Conservation (phyloP, 495 filamentous ascomycete species). For the Antarctomyces pellizariae region DNA sequence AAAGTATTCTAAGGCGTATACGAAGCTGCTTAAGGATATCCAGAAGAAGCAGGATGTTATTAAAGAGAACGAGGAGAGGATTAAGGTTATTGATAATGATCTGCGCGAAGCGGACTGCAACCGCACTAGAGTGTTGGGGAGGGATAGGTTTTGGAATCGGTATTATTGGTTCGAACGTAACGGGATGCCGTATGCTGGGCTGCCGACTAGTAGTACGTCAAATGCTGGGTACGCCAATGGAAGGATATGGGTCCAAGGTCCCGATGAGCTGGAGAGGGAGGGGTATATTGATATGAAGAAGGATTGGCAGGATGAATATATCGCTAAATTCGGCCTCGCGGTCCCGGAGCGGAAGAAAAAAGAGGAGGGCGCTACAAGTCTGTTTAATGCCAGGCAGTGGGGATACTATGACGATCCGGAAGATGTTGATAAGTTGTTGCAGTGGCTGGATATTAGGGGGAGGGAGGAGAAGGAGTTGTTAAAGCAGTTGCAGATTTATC, state of each 20-base stretch:
- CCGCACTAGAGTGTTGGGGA: constrained; percentile 67
- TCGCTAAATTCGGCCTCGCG: constrained; percentile 46
- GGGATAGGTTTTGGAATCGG: constrained; percentile 90
- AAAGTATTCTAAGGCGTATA: constrained; percentile 66
- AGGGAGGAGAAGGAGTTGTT: constrained; percentile 60
- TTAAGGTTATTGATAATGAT: constrained; percentile 67
- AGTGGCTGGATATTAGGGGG: constrained; percentile 73
- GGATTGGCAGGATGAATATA: constrained; percentile 40
- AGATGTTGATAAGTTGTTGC: constrained; percentile 50
- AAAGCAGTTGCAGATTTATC: constrained; percentile 62
- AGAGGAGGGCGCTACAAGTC: constrained; percentile 66
- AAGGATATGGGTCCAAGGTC: constrained; percentile 87
- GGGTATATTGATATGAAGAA: constrained; percentile 51
- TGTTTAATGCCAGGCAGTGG: constrained; percentile 64
- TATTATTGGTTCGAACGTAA: constrained; percentile 99
- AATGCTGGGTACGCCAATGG: constrained; percentile 79
- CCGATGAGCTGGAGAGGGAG: constrained; percentile 65
- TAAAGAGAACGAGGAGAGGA: constrained; percentile 58
- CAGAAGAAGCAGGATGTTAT: constrained; percentile 62
- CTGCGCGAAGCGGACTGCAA: constrained; percentile 83
- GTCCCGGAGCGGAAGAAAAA: constrained; percentile 63
- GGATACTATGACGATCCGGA: constrained; percentile 70
- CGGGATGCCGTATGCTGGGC: constrained; percentile 83
- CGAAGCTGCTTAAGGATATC: constrained; percentile 69
- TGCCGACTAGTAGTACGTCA: constrained; percentile 72